These are phyloP conservation scores for Tephrocybe sp. DNA, from an alignment of 768 basidiomycete species.

Conservation along the genomic window DNA sequence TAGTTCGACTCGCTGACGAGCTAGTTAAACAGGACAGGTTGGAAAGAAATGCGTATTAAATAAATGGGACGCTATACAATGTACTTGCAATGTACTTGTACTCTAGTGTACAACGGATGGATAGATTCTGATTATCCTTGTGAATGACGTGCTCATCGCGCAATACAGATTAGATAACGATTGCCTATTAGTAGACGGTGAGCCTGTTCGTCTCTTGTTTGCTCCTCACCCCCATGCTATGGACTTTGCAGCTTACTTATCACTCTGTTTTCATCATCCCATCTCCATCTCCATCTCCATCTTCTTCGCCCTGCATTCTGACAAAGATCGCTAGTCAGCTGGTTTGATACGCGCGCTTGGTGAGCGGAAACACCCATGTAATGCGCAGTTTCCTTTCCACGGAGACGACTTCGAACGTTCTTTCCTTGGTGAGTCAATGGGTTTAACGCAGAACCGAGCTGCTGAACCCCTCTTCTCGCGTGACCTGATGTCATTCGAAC, in stretches of 20 bases:
- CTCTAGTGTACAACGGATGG: not conserved
- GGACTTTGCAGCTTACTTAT: not conserved
- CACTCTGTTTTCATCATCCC: not conserved
- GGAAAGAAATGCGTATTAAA: not conserved
- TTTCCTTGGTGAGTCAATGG: too few species aligned
- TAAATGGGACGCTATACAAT: not conserved
- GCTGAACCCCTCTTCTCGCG: not conserved
- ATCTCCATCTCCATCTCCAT: too few species aligned
- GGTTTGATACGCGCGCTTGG: not conserved
- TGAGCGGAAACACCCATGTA: not conserved
- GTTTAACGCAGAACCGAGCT: not conserved
- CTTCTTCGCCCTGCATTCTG: not conserved
- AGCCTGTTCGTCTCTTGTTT: not conserved
- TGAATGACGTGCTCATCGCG: slow-evolving; percentile 18
- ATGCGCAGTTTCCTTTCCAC: not conserved
- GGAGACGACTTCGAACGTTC: too few species aligned
- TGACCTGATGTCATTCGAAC: slow-evolving; percentile 15
- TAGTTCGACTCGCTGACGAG: slow-evolving; percentile 61
- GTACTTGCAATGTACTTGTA: not conserved
- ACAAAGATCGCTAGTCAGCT: slow-evolving; percentile 5
- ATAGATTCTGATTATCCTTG: not conserved
- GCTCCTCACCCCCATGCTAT: not conserved
- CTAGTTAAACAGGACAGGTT: slow-evolving; percentile 57
- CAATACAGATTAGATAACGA: slow-evolving; percentile 16
- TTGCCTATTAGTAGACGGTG: not conserved